Base-by-base conservation (phyloP, 108 stramenopile species). In the Nitzschia putrida region DNA sequence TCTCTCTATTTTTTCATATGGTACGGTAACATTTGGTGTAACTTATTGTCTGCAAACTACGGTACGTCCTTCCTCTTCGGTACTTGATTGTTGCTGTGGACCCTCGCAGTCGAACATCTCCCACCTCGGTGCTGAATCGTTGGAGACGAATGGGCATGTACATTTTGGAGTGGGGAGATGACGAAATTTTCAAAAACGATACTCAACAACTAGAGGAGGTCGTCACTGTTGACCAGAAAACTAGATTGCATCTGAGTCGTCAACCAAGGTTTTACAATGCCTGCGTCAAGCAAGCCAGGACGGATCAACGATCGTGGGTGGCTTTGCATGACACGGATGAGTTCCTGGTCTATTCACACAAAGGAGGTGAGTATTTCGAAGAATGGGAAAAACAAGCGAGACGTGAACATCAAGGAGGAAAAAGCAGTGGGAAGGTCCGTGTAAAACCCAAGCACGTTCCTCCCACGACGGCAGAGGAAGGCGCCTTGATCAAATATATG, bases 51-150 rank as follows among this genome's bases (percentile, higher is more conserved):
- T n/a, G n/a, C n/a, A n/a, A n/a, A n/a, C n/a, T n/a, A n/a, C n/a
- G n/a, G n/a, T n/a, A n/a, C 8, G 61, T 70, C 3, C 55, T 85
- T 9, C 87, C 87, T 13, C 67, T 88, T 0, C 66, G 82, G 2
- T 71, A 83, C 41, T 40, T 88, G 12, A 73, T 81, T 55, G 74
- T 88, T 10, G 82, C 84, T 11, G 64, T 80, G 6, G 87, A 88
- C 72, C 87, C 87, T 8, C 49, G 64, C 20, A 25, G 49, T 7
- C 29, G 52, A 63, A 81, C 80, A 0, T 50, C 66, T 12, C 80
- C 80, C 13, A 18, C 51, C 39, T 21, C 29, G 13, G 41, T 81
- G n/a, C 24, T 81, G 21, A 56, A 77, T 24, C 66, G 74, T 38
- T 81, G 79, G 79, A 20, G 66, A 45, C 14, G 13, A 0, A 18